phyloP scores from a whole-genome alignment of 768 basidiomycete genomes.

The Cyathus striatus region DNA sequence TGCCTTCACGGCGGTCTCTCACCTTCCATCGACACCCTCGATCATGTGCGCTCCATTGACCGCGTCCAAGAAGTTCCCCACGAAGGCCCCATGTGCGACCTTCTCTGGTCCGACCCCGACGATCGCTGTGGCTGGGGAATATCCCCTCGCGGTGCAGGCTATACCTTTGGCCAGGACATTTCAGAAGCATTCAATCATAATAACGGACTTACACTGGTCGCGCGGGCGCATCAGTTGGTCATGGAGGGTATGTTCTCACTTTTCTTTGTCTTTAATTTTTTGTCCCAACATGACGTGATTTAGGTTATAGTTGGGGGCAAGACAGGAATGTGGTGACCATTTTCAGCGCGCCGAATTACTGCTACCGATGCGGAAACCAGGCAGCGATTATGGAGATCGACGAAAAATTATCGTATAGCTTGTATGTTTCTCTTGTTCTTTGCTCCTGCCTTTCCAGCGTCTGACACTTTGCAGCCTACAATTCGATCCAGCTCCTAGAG shows the following conservation, averaged over 20 bases:
- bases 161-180: slow-evolving; percentile 99
- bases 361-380: slow-evolving; percentile 99
- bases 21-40: slow-evolving; percentile 98
- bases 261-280: not conserved
- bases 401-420: slow-evolving; percentile 93
- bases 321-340: slow-evolving; percentile 99
- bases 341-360: slow-evolving; percentile 99
- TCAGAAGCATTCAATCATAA: slow-evolving; percentile 99
- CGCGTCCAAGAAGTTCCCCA: slow-evolving; percentile 99
- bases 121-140: slow-evolving; percentile 99
- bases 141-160: slow-evolving; percentile 96
- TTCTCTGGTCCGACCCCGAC: slow-evolving; percentile 99
- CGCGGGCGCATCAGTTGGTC: slow-evolving; percentile 90
- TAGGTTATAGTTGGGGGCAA: slow-evolving; percentile 96
- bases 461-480: slow-evolving; percentile 65
- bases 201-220: slow-evolving; percentile 94
- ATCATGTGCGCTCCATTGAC: slow-evolving; percentile 98
- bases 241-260: slow-evolving; percentile 77
- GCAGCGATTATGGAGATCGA: slow-evolving; percentile 99
- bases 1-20: slow-evolving; percentile 97
- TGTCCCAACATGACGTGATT: slow-evolving; percentile 3
- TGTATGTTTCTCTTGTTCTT: slow-evolving; percentile 44
- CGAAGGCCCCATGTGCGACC: slow-evolving; percentile 99
- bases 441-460: not conserved
- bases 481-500: slow-evolving; percentile 98